A percentile compares a stretch with the other conserved stretches of the same genome.
Evolutionary conservation across 768 basidiomycete species (phyloP).

Genomic region (Hygrophorus pudorinus): DNA sequence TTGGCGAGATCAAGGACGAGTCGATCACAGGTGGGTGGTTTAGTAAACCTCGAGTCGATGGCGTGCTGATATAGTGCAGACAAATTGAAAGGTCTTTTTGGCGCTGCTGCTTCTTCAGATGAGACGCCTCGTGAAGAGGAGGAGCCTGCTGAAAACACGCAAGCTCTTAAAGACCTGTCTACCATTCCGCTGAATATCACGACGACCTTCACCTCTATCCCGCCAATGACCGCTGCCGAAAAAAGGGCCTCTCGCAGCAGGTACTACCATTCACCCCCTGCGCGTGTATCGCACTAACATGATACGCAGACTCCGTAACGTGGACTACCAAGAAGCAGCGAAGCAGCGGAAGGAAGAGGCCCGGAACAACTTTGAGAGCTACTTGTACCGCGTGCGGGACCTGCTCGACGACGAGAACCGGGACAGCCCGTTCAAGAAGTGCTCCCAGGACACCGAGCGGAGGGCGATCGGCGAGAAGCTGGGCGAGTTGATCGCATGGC

Average conservation of each 20-base stretch:
- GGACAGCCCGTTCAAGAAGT: slow-evolving; percentile 75
- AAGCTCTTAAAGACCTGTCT: slow-evolving; percentile 34
- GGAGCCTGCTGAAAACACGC: slow-evolving; percentile 25
- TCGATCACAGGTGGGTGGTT: slow-evolving; percentile 64
- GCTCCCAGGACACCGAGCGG: slow-evolving; percentile 67
- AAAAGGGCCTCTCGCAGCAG: slow-evolving; percentile 65
- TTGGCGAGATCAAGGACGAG: slow-evolving; percentile 76
- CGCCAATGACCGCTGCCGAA: slow-evolving; percentile 69
- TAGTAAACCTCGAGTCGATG: background rate
- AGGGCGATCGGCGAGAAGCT: slow-evolving; percentile 53
- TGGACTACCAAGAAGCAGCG: slow-evolving; percentile 68
- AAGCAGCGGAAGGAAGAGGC: slow-evolving; percentile 83
- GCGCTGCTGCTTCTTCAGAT: slow-evolving; percentile 36
- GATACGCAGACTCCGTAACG: slow-evolving; percentile 53
- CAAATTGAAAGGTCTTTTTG: slow-evolving; percentile 85
- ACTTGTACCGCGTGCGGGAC: slow-evolving; percentile 86
- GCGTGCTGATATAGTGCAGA: no score
- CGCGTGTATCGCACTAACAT: background rate
- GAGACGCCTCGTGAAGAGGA: slow-evolving; percentile 27
- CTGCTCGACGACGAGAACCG: slow-evolving; percentile 57
- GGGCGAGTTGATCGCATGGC: slow-evolving; percentile 72
- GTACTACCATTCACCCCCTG: slow-evolving; percentile 25
- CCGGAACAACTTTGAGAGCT: slow-evolving; percentile 82
- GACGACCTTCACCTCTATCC: slow-evolving; percentile 51
- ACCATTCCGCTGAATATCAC: slow-evolving; percentile 62